Evolutionary conservation across 1,139 yeast species (phyloP), one percentile per base, ranked within the genome.

Genomic region (Kodamaea ohmeri): DNA sequence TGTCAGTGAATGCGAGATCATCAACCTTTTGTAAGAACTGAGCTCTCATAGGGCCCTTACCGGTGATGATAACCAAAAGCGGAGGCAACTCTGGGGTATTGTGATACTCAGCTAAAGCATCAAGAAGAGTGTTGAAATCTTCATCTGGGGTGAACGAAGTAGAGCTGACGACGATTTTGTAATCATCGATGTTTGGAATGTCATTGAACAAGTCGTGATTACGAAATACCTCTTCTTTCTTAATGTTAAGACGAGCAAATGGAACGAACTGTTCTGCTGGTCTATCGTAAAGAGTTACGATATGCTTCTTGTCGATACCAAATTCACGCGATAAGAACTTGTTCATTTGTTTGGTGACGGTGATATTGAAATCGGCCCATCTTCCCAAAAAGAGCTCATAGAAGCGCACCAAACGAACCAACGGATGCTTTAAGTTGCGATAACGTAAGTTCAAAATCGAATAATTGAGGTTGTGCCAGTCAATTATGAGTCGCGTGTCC

Each of bases 111-210:
- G 73, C 71, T 41, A 92, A 66, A 0, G 96, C 89, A 13, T 81
- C 78, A 13, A 92, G 61, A 14, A 94, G 63, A 22, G 86, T 63
- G 33, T 67, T 67, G 42, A 92, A 78, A 56, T 94, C 96, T 60
- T 94, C 99, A 58, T 94, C 99, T 0, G 95, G 94, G 0, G 98
- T 92, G 58, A 89, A 94, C 1, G 97, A 88, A 0, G 99, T 92
- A 0, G 97, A 83, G 1, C 94, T 83, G 4, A 92, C 78, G 12
- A 92, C 52, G 7, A 90, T 63, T 47, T 79, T 81, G 52, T 83
- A 87, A 0, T 61, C 54, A 0, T 53, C 47, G 9, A 65, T 44
- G 35, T 55, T 44, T 3, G 47, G 50, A 3, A 66, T 45, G 8
- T 47, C 61, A 2, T 58, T 53, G 41, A 80, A 81, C 0, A 81